Conservation (phyloP, 2,329 filamentous ascomycete species). For the Mollisiaceae sp. region DNA sequence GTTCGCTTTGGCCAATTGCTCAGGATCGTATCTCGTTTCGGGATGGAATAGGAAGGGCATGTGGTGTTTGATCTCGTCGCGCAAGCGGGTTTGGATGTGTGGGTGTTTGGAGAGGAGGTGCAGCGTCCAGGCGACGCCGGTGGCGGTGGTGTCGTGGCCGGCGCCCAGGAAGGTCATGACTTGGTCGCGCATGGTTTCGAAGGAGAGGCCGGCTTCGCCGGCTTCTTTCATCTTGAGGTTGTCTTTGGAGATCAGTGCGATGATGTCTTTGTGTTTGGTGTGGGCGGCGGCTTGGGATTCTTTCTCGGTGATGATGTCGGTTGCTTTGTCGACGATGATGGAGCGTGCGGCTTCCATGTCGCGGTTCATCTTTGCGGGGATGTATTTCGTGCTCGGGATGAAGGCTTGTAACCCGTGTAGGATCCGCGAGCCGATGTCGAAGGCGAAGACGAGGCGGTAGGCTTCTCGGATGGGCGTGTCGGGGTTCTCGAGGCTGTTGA, state of each 20-base stretch:
- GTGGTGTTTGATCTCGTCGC: conserved; percentile 48
- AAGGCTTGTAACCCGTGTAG: conserved; percentile 54
- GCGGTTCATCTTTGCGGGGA: conserved; percentile 65
- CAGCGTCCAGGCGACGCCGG: conserved; percentile 49
- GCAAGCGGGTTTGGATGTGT: conserved; percentile 47
- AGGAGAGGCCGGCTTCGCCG: conserved; percentile 70
- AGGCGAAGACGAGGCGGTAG: conserved; percentile 55
- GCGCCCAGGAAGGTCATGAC: conserved; percentile 88
- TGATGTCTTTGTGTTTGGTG: conserved; percentile 68
- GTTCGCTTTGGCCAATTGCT: conserved; percentile 43
- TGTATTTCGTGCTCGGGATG: conserved; percentile 53
- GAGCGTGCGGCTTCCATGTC: conserved; percentile 71
- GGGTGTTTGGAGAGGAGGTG: conserved; percentile 48
- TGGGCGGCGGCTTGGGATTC: conserved; percentile 61
- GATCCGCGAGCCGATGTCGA: conserved; percentile 54
- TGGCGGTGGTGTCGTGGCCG: conserved; percentile 52
- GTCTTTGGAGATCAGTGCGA: conserved; percentile 59
- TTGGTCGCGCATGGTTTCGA: conserved; percentile 81
- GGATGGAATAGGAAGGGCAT: conserved; percentile 53
- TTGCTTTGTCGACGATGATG: conserved; percentile 62
- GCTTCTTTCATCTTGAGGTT: conserved; percentile 62
- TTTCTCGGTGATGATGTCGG: conserved; percentile 66
- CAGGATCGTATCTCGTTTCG: conserved; percentile 40
- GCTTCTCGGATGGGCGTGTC: conserved; percentile 60
- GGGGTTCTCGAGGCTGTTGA: conserved; percentile 67